Base-by-base conservation (phyloP, 495 filamentous ascomycete genomes). In the Penicillium robsamsonii region DNA sequence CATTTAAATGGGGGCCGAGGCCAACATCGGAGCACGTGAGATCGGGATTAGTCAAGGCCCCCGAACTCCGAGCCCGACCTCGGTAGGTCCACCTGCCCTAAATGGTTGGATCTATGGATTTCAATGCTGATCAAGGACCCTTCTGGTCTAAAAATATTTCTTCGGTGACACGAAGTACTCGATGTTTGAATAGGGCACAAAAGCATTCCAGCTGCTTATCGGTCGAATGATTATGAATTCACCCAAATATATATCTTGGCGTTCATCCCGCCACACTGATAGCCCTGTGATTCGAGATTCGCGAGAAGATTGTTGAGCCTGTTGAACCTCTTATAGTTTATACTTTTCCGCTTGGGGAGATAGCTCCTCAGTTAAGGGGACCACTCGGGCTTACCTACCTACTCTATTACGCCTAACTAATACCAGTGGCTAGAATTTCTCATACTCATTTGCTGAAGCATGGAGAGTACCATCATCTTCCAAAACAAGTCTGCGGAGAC, bases 1-100 rank as follows among this genome's bases (percentile, higher is more conserved):
- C n/a, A n/a, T n/a, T n/a, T n/a, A n/a, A n/a, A n/a, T n/a, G n/a
- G 58, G 54, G 55, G 30, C 62, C 59, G 55, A 59, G 59, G 59
- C 51, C 40, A 44, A 5, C 25, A 35, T 20, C 15, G 12, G 18
- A 30, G 35, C 53, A 58, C 59, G 52, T 62, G 62, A 60, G 18
- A 55, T 24, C 7, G n/a, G 35, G 41, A 44, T 53, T 45, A 53
- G 41, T 53, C 51, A 53, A 1, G 9, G 4, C 2, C 2, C 31
- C 30, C 30, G 9, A 37, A 15, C 13, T 9, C 7, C n/a, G n/a
- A n/a, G n/a, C n/a, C n/a, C n/a, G n/a, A n/a, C n/a, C n/a, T n/a
- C n/a, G n/a, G n/a, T n/a, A n/a, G n/a, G n/a, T n/a, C n/a, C n/a
- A n/a, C n/a, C n/a, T n/a, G 35, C 35, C 33, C 11, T 17, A 1